Base-by-base conservation (phyloP, 805 yeast genomes). In the Lipomyces kockii region DNA sequence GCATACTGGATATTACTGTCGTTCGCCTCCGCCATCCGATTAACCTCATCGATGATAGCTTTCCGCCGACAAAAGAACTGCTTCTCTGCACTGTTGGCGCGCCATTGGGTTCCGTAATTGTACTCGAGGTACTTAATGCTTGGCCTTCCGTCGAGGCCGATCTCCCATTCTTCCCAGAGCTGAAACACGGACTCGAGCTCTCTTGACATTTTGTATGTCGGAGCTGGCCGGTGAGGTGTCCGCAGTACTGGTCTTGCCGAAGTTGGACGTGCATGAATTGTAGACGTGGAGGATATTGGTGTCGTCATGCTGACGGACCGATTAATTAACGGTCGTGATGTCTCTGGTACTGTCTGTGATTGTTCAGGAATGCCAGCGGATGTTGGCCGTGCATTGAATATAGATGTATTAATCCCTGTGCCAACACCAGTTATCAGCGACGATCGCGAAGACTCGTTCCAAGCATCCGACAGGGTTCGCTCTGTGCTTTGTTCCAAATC, bases 141-240 rank as follows among this genome's bases (percentile, higher is more conserved):
- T 22, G 58, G 58, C 9, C 22, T 54, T 9, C 58, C 58, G 22
- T 54, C 29, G 37, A 54, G 12, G 11, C 58, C 58, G 20, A 8
- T 32, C 29, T 27, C 20, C 58, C 58, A 54, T n/a, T 54, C 58
- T 17, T n/a, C 58, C 58, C 58, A 54, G 20, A 54, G 58, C 37
- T 54, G 39, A n/a, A 17, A 29, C 32, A 54, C 58, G 34, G 58
- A 37, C 22, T 54, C 29, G 37, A 54, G 34, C 34, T n/a, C n/a
- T 4, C 58, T 9, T n/a, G 58, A 54, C 58, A 54, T 54, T 22
- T 54, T 25, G 58, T 29, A 54, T 22, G 25, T 29, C 17, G 58
- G 58, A 25, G 22, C 58, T 37, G 17, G 43, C 43, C 43, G 43
- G 43, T 37, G 43, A 37, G 43, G n/a, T 37, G 43, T 37, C 4